Evolutionary conservation across 108 stramenopile genomes (phyloP).

Genomic region (Hondaea fermentalgiana): DNA sequence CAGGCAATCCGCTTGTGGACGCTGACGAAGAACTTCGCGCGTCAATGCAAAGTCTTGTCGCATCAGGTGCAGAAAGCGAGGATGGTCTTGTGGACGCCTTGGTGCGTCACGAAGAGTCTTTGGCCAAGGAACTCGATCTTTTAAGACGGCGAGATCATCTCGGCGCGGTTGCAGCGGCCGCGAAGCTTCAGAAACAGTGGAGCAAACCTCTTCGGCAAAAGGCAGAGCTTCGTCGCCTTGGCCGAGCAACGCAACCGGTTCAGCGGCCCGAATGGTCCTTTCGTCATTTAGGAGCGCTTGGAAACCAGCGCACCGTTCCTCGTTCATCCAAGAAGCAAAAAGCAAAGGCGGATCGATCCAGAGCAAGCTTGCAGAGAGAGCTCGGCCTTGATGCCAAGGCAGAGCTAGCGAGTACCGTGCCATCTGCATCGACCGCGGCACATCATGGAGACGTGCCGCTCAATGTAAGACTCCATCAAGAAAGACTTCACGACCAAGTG

Average conservation of each 20-base stretch:
- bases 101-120: background rate
- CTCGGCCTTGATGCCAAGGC: too few relatives aligned
- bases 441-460: background rate
- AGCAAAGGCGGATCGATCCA: too few relatives aligned
- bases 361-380: too few relatives aligned
- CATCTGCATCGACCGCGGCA: too few relatives aligned
- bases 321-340: background rate
- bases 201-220: background rate
- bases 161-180: background rate
- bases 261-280: background rate
- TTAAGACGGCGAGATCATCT: background rate
- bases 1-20: background rate
- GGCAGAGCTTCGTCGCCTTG: background rate
- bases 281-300: background rate
- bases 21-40: background rate
- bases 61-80: background rate
- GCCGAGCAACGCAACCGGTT: background rate
- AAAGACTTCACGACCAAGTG: background rate
- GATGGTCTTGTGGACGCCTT: background rate
- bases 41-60: background rate
- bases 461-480: background rate
- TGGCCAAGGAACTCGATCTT: background rate
- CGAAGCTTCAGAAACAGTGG: background rate
- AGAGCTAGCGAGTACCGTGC: too few relatives aligned
- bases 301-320: background rate